Conservation (phyloP, 2,329 filamentous ascomycete species). For the Scorias spongiosa region DNA sequence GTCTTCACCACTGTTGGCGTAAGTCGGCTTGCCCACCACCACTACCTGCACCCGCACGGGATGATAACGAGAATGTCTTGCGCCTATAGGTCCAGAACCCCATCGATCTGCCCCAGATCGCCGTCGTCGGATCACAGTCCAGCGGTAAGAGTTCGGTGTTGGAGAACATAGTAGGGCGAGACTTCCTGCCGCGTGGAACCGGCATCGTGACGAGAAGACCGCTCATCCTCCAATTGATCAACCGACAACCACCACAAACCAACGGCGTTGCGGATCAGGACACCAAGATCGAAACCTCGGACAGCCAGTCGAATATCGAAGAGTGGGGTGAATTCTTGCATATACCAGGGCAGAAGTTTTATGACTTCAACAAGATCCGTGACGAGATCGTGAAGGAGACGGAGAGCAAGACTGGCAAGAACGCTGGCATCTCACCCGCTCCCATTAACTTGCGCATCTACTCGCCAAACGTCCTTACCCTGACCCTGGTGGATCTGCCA, state of each 20-base stretch:
- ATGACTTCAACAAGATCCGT: conserved; percentile 95
- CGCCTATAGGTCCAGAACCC: conserved; percentile 72
- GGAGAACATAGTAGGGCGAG: conserved; percentile 95
- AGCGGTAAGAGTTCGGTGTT: conserved; percentile 98
- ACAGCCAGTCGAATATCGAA: conserved; percentile 79
- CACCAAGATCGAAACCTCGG: conserved; percentile 49
- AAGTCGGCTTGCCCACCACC: conserved; percentile 22
- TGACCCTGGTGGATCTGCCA: conserved; percentile 91
- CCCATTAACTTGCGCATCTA: conserved; percentile 98
- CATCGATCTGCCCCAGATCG: conserved; percentile 96
- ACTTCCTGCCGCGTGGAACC: conserved; percentile 93
- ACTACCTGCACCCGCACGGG: conserved; percentile 1
- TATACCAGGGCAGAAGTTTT: conserved; percentile 92
- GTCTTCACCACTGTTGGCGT: conserved; percentile 93
- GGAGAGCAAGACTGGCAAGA: conserved; percentile 87
- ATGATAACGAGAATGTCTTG: background rate
- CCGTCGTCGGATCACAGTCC: conserved; percentile 94
- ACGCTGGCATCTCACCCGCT: conserved; percentile 88
- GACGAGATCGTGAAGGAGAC: conserved; percentile 97
- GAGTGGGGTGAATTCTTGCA: conserved; percentile 99
- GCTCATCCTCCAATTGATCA: conserved; percentile 94
- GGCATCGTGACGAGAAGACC: conserved; percentile 95
- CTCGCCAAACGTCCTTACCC: conserved; percentile 91
- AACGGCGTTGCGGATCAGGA: conserved; percentile 60
- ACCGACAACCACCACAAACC: conserved; percentile 51